Percentiles rank a stretch among this genome's conserved stretches.
These are phyloP conservation scores for Hyphodiscus sp. DNA, from an alignment of 2,329 filamentous ascomycete genomes.

Conservation along the genomic window DNA sequence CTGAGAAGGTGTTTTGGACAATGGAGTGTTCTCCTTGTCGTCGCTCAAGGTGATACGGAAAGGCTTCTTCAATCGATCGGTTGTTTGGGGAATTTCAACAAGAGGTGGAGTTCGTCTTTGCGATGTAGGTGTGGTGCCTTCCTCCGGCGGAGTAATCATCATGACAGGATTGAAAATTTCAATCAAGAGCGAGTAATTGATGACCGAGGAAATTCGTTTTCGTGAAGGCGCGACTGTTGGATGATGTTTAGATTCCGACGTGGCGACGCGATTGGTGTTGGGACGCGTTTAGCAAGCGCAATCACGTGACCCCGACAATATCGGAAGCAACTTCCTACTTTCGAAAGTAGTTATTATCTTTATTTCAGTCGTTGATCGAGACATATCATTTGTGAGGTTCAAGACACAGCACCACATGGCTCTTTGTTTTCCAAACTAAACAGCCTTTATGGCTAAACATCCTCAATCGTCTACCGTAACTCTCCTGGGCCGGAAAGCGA, in stretches of 20 bases:
- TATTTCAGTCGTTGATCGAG: no score
- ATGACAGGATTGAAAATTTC: conserved; percentile 3
- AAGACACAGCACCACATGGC: no score
- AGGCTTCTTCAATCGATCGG: conserved; percentile 69
- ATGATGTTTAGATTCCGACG: neutral
- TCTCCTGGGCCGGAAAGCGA: neutral
- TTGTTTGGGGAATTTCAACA: conserved; percentile 47
- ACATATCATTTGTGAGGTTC: no score
- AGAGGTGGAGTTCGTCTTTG: conserved; percentile 11
- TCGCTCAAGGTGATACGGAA: conserved; percentile 53
- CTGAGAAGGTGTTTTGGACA: neutral
- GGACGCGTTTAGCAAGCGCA: conserved; percentile 3
- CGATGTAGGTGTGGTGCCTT: neutral
- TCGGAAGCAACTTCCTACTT: neutral
- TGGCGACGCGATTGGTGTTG: neutral
- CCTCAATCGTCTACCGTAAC: neutral
- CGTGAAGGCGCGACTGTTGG: neutral
- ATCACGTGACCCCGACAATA: neutral
- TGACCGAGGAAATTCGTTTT: neutral
- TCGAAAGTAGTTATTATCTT: neutral
- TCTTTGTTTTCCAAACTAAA: neutral
- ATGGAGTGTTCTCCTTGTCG: conserved; percentile 32
- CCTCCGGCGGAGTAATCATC: conserved; percentile 26
- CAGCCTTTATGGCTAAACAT: neutral
- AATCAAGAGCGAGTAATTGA: neutral